Base-by-base conservation (phyloP, 225 moss, liverwort and hornwort species). In the Thuidium tamariscinum region DNA sequence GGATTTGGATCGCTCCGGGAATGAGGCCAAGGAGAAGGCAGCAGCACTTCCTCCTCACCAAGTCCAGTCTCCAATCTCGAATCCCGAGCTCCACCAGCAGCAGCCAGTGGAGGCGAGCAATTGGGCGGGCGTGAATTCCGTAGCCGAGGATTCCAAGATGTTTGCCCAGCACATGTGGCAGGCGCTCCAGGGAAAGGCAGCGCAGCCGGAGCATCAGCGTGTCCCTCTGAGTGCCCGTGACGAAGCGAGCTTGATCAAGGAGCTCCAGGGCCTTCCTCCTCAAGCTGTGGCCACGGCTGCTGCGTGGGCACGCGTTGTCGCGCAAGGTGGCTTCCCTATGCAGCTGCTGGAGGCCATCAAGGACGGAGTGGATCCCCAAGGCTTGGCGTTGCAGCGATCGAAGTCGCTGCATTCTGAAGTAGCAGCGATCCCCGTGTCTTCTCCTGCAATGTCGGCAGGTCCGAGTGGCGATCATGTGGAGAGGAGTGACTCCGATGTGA, bases 151-250 rank as follows among this genome's bases (percentile, higher is more conserved):
- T 86, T 91, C 93, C 37, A 95, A 95, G 86, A 92, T 83, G 73
- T 89, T 94, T 37, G 93, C 94, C 20, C 92, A 88, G 81, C 92
- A 92, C 63, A 94, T 94, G 87, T 94, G 94, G 96, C 93, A 95
- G 86, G 90, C 91, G 15, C 71, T 92, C 86, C 95, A 94, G 68
- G 95, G 94, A 66, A 96, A 94, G 84, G 91, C 93, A 36, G 86
- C 90, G 3, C 92, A 91, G 82, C 89, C 89, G 7, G 95, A 95
- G 67, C 92, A 94, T 74, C 91, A 91, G 59, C 88, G 88, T 29
- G 87, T 91, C 13, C 93, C 93, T 46, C 39, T 92, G 79, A 95
- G 91, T 87, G 81, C 88, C 19, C 92, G 90, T 13, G 96, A 96
- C 44, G 95, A 96, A 80, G 92, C 90, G 22, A 91, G 90, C 64